Evolutionary conservation across 2,329 filamentous ascomycete species (phyloP).

Genomic region (Trichophyton schoenleinii): DNA sequence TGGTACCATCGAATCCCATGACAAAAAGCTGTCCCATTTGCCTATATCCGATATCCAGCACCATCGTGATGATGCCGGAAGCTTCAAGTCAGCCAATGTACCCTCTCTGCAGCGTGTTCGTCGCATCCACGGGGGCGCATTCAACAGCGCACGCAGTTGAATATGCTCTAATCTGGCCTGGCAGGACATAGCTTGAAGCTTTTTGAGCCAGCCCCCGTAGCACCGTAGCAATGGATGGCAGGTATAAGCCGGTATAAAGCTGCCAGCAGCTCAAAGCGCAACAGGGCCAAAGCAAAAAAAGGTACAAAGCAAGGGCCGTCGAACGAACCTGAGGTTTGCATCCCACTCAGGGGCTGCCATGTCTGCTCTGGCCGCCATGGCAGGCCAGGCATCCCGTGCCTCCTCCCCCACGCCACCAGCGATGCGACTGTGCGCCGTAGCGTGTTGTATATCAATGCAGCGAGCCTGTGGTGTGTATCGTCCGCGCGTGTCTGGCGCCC

Average conservation of each 20-base stretch:
- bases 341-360: constrained; percentile 48
- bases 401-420: neutral
- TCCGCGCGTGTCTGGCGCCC: neutral
- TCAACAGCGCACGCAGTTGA: no score
- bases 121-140: no score
- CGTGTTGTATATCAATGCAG: neutral
- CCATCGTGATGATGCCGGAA: constrained; percentile 53
- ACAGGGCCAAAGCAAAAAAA: neutral
- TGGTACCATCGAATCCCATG: constrained; percentile 56
- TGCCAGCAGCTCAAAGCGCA: neutral
- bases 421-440: no score
- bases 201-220: neutral
- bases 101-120: neutral
- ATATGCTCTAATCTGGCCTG: no score
- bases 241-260: neutral
- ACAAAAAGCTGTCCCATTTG: constrained; percentile 49
- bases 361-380: constrained; percentile 30
- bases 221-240: neutral
- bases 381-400: constrained; percentile 5
- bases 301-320: neutral
- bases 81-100: constrained; percentile 21
- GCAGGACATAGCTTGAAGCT: no score
- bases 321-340: constrained; percentile 52
- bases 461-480: neutral
- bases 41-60: constrained; percentile 52